Base-by-base conservation (phyloP, 352 stramenopile genomes). In the Globisporangium solare region DNA sequence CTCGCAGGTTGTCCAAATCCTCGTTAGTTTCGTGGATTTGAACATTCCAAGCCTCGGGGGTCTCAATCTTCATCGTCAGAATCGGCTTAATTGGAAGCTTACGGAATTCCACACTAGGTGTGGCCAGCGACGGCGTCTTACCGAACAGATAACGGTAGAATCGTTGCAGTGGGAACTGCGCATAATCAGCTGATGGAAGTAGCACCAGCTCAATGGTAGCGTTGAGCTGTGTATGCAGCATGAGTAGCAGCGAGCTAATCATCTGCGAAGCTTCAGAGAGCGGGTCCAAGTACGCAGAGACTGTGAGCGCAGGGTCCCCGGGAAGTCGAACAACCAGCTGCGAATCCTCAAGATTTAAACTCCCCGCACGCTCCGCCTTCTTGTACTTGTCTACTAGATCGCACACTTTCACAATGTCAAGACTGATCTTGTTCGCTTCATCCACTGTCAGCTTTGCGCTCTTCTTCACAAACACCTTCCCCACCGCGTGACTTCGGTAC, bases 81-180 rank as follows among this genome's bases (percentile, higher is more conserved):
- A 97, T 86, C 14, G 91, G 88, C 27, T 89, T 71, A 42, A 89
- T 74, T 0, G 93, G 91, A 14, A 98, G 63, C 45, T 78, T 76
- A 11, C 65, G 63, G 71, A 98, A 98, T 14, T 74, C 56, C 13
- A 89, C 71, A n/a, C 55, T 81, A 20, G 71, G 67, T 18, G 68
- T 73, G 41, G 64, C 53, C 32, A 68, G 58, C 15, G 71, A 74
- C 11, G 54, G 22, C 59, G 76, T 83, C 59, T 76, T 86, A 37
- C 86, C 72, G 37, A 94, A 93, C 8, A 92, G 61, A 55, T 97
- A 98, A 20, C 90, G 82, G 61, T 98, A 98, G 68, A 97, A 98
- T 8, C 83, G 85, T 67, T 96, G 82, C 5, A 98, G 64, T 15
- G 95, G 95, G 22, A 97, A 86, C 54, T 96, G 81, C 0, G 68